phyloP scores from a whole-genome alignment of 768 basidiomycete genomes.

The Glaciozyma antarctica region DNA sequence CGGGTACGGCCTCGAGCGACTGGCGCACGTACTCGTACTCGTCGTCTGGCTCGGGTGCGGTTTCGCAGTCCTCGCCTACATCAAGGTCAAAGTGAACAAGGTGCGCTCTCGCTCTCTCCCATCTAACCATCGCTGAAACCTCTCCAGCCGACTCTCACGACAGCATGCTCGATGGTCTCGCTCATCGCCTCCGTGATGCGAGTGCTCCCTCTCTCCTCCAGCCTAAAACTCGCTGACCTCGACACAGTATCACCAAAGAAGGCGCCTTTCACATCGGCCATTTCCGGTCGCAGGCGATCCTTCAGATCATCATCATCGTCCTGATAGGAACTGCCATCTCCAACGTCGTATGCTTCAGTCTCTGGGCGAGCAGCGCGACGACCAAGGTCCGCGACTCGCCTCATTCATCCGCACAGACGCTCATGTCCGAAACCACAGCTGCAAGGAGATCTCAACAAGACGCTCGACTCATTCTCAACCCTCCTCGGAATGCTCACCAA shows the following conservation, averaged over 20 bases:
- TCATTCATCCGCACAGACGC: neutral
- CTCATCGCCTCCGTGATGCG: conserved; percentile 35
- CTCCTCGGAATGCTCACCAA: conserved; percentile 69
- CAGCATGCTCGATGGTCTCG: conserved; percentile 43
- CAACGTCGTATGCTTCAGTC: conserved; percentile 68
- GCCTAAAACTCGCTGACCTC: neutral
- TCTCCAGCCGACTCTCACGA: conserved; percentile 7
- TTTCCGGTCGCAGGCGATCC: conserved; percentile 28
- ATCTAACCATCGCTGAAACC: conserved; percentile 38
- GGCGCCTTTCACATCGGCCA: conserved; percentile 32
- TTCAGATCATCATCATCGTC: conserved; percentile 48
- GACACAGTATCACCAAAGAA: neutral
- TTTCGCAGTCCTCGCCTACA: conserved; percentile 75
- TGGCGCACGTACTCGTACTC: conserved; percentile 65
- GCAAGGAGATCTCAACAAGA: conserved; percentile 55
- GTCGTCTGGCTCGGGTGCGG: conserved; percentile 68
- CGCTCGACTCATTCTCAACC: conserved; percentile 77
- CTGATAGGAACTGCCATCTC: conserved; percentile 64
- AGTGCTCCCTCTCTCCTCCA: neutral
- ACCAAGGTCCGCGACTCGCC: conserved; percentile 54
- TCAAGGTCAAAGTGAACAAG: conserved; percentile 82
- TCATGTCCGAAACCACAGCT: neutral
- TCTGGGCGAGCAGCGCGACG: conserved; percentile 82
- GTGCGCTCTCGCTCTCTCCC: conserved; percentile 72
- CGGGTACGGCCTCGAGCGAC: conserved; percentile 57